A percentile compares a stretch with the other conserved stretches of the same genome.
Evolutionary conservation across 2,329 filamentous ascomycete species (phyloP).

Genomic region (Fusarium sp.): DNA sequence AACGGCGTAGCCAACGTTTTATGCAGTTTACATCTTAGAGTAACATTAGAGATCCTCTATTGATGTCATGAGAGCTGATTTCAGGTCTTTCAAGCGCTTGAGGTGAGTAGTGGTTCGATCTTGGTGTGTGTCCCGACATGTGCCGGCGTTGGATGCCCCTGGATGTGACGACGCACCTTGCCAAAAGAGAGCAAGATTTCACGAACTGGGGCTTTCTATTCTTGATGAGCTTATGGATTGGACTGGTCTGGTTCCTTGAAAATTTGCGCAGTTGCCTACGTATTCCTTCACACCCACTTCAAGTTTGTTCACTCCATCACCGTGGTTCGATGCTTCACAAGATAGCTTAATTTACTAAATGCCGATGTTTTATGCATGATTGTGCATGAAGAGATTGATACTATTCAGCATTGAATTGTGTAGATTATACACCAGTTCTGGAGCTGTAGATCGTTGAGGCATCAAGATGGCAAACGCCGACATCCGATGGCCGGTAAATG

Average conservation of each 20-base stretch:
- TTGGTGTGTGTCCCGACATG: neutral
- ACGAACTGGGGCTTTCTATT: neutral
- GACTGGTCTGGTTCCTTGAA: neutral
- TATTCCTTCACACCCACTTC: neutral
- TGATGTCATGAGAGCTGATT: neutral
- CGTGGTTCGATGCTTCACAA: neutral
- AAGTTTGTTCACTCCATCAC: neutral
- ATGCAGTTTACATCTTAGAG: slow-evolving; percentile 16
- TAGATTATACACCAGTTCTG: neutral
- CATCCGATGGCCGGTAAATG: neutral
- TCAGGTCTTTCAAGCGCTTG: neutral
- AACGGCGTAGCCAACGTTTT: slow-evolving; percentile 16
- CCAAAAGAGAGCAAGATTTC: slow-evolving; percentile 4
- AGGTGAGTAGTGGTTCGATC: neutral
- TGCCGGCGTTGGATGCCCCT: slow-evolving; percentile 18
- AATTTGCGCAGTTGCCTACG: neutral
- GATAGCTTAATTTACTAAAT: neutral
- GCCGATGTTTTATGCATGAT: neutral
- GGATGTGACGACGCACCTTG: slow-evolving; percentile 1
- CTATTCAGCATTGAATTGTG: neutral
- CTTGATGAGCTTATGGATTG: neutral
- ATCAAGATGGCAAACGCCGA: neutral
- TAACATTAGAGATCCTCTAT: neutral
- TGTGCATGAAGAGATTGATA: neutral
- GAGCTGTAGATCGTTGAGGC: neutral